Percentiles rank a stretch among this genome's conserved stretches.
phyloP scores from a whole-genome alignment of 1,284 basidiomycete genomes.

The Cutaneotrichosporon curvatum region DNA sequence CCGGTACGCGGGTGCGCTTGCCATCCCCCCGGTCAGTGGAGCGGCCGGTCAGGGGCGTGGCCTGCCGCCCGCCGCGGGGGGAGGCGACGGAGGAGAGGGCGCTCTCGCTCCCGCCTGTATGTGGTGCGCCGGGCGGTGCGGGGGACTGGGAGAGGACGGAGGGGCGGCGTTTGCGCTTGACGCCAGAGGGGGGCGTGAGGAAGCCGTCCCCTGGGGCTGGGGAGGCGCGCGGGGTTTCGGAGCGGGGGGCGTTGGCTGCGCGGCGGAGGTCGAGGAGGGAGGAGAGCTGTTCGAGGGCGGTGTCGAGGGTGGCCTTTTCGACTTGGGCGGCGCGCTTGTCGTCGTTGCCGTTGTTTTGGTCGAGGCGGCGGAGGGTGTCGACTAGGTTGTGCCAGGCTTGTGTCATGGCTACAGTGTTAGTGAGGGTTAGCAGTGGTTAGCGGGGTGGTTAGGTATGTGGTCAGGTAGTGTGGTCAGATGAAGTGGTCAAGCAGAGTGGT shows the following conservation, averaged over 20 bases:
- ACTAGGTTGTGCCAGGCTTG: constrained; percentile 38
- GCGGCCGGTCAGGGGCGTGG: constrained; percentile 10
- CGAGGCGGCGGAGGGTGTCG: constrained; percentile 34
- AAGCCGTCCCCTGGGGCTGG: constrained; percentile 7
- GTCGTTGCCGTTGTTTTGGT: constrained; percentile 7
- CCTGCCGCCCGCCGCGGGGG: constrained; percentile 8
- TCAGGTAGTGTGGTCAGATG: background rate
- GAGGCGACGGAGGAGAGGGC: constrained; percentile 16
- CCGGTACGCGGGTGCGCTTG: constrained; percentile 2
- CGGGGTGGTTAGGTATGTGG: background rate
- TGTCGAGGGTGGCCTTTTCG: constrained; percentile 29
- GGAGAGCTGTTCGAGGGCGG: constrained; percentile 35
- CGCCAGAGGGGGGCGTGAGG: constrained; percentile 10
- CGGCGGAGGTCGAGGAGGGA: constrained; percentile 25
- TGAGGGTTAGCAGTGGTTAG: background rate
- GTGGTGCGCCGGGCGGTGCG: constrained; percentile 1
- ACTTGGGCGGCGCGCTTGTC: constrained; percentile 9
- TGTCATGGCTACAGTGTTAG: constrained; percentile 23
- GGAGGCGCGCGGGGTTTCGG: constrained; percentile 9
- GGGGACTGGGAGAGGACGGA: constrained; percentile 10
- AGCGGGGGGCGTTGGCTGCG: background rate
- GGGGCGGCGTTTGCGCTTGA: constrained; percentile 16
- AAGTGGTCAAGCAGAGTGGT: background rate
- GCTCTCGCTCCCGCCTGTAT: constrained; percentile 7
- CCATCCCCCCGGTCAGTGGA: background rate